These are phyloP conservation scores for Alternaria triticina DNA, from an alignment of 2,329 filamentous ascomycete species.

Conservation along the genomic window DNA sequence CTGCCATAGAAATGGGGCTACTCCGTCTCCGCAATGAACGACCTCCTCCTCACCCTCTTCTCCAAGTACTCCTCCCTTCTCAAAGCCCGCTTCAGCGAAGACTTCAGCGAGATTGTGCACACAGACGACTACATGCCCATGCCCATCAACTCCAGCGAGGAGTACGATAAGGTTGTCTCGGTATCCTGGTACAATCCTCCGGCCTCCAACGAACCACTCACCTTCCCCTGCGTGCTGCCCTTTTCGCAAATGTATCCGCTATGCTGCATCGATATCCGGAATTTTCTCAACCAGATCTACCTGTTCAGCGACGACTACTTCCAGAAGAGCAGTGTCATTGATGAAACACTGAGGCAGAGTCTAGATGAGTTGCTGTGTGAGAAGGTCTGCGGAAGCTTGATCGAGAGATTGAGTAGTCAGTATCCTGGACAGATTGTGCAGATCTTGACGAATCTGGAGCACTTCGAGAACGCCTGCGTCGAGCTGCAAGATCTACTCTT, in stretches of 20 bases:
- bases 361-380: constrained; percentile 93
- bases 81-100: constrained; percentile 89
- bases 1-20: constrained; percentile 80
- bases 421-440: constrained; percentile 98
- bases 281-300: constrained; percentile 98
- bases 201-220: constrained; percentile 61
- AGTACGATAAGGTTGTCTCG: constrained; percentile 94
- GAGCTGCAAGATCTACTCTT: constrained; percentile 88
- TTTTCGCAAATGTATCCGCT: constrained; percentile 99
- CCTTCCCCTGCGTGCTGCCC: constrained; percentile 90
- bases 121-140: constrained; percentile 99
- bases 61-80: constrained; percentile 92
- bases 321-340: constrained; percentile 85
- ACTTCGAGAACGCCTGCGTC: constrained; percentile 91
- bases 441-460: constrained; percentile 95
- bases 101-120: constrained; percentile 89
- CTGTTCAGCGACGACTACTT: constrained; percentile 98
- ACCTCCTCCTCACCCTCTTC: constrained; percentile 86
- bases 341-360: constrained; percentile 84
- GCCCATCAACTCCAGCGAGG: constrained; percentile 87
- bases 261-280: constrained; percentile 97
- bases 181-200: constrained; percentile 90
- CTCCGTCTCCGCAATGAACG: constrained; percentile 79
- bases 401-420: constrained; percentile 87
- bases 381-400: constrained; percentile 88